Conservation (phyloP, 129 eudicot species). For the Flaveria trinervia region DNA sequence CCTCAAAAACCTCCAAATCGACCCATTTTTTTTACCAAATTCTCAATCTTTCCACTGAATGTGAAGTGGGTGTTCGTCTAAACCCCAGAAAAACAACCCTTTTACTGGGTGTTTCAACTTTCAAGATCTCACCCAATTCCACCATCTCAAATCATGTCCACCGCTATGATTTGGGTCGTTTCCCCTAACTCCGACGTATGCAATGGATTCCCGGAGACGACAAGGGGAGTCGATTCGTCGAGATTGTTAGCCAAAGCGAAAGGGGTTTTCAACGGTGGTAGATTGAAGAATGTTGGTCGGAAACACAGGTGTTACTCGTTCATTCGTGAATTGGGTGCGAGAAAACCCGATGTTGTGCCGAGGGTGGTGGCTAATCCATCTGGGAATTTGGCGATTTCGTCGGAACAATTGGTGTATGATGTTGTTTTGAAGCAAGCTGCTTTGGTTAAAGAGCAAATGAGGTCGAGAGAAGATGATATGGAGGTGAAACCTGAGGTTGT, state of each 20-base stretch:
- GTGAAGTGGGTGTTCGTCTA: conserved; percentile 35
- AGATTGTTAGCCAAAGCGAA: conserved; percentile 24
- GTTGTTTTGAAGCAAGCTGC: conserved; percentile 97
- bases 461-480: conserved; percentile 39
- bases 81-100: conserved; percentile 13
- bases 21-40: too few species aligned
- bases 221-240: too few species aligned
- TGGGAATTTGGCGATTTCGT: conserved; percentile 65
- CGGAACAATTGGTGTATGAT: conserved; percentile 69
- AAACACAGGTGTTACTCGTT: conserved; percentile 31
- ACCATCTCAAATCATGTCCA: conserved; percentile 52
- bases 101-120: conserved; percentile 22
- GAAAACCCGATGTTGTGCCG: too few species aligned
- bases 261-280: conserved; percentile 31
- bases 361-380: conserved; percentile 74
- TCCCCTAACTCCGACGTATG: conserved; percentile 67
- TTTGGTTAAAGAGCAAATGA: conserved; percentile 62
- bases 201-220: conserved; percentile 44
- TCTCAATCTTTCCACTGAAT: conserved; percentile 19
- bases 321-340: too few species aligned
- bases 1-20: conserved; percentile 15
- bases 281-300: conserved; percentile 41
- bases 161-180: conserved; percentile 68
- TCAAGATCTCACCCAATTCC: neutral
- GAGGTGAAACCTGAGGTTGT: conserved; percentile 85